phyloP scores from a whole-genome alignment of 1,284 basidiomycete species.

The Sanguinoderma infundibulare region DNA sequence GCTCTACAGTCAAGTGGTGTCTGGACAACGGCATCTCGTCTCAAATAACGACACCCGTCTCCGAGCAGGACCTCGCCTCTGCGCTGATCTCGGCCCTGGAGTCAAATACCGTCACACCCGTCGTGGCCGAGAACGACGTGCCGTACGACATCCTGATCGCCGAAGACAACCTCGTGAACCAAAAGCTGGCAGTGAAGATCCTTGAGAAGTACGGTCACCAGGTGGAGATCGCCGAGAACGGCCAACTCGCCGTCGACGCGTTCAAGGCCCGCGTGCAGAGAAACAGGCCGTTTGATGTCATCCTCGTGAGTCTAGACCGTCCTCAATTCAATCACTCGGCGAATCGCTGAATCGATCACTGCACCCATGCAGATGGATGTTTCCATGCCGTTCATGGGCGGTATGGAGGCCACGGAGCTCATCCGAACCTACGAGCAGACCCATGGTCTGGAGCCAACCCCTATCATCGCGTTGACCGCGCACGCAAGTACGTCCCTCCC shows the following conservation, averaged over 20 bases:
- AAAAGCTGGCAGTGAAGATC: constrained; percentile 96
- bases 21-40: constrained; percentile 90
- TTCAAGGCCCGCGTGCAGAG: constrained; percentile 81
- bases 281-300: constrained; percentile 82
- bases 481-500: constrained; percentile 73
- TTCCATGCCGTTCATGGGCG: constrained; percentile 97
- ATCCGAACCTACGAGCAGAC: constrained; percentile 84
- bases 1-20: constrained; percentile 82
- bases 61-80: constrained; percentile 88
- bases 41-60: constrained; percentile 91
- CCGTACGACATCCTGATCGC: constrained; percentile 95
- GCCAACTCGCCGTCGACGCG: constrained; percentile 87
- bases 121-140: constrained; percentile 80
- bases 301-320: constrained; percentile 62
- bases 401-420: constrained; percentile 87
- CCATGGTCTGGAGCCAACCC: constrained; percentile 74
- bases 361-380: constrained; percentile 84
- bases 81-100: constrained; percentile 95
- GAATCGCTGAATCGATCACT: not conserved
- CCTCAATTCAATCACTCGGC: not conserved
- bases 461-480: constrained; percentile 95
- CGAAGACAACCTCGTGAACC: constrained; percentile 98
- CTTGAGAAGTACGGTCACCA: constrained; percentile 96
- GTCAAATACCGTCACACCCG: constrained; percentile 87
- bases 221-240: constrained; percentile 98